Evolutionary conservation across 495 filamentous ascomycete genomes (phyloP), one percentile per base, ranked within the genome.

Genomic region (Aspergillus kassunensis): DNA sequence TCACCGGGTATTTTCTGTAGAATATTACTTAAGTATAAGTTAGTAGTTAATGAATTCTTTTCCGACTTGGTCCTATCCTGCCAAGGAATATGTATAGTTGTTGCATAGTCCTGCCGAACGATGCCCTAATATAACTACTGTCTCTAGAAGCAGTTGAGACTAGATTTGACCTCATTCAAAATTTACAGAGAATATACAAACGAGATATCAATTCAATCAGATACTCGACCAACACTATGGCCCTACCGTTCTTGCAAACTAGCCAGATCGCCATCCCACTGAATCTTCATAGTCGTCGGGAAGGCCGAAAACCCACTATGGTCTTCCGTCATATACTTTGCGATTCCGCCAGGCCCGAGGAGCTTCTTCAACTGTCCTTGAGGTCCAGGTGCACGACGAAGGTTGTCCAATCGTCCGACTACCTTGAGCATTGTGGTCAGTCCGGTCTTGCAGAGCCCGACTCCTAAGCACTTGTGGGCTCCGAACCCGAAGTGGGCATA

Each of bases 281-380:
- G 67, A 6, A 78, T 63, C 59, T 76, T 78, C 74, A 77, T 85
- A 19, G 78, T 85, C 2, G 79, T 78, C 0, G 88, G 88, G 66
- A 88, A 90, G 1, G 86, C 80, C 55, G 78, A 86, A 58, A 80
- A 79, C n/a, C 72, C 72, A 18, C 83, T 86, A 63, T 85, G 81
- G 59, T 91, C 82, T 47, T 85, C 79, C 35, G 79, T 78, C 78
- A 92, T 79, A 49, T 90, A 91, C 46, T 81, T 71, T 12, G 79
- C 78, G 47, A 79, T 76, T 0, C 79, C 84, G 13, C 76, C 80
- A 1, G 73, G 69, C 8, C 71, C 74, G 0, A 69, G 58, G 4
- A 90, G 67, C 62, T 76, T 84, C 71, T 90, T 91, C 49, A 91
- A 61, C 49, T 82, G 67, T 1, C 88, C 89, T 68, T 87, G 81